A percentile compares a stretch with the other conserved stretches of the same genome.
These are phyloP conservation scores for Ascochyta pisi DNA, from an alignment of 2,329 filamentous ascomycete species.

Conservation along the genomic window DNA sequence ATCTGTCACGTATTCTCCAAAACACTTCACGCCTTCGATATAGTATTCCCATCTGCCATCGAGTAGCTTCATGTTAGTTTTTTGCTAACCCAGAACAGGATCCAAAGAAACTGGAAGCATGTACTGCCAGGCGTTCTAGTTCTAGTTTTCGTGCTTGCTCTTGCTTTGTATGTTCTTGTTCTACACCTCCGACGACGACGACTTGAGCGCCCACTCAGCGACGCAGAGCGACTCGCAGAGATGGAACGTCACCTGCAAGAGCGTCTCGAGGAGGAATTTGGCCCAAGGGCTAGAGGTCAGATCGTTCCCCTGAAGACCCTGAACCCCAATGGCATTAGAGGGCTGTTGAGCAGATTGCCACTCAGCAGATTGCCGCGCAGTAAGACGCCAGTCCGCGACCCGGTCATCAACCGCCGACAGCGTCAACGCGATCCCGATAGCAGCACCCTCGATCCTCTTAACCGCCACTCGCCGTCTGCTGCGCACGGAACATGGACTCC, in stretches of 20 bases:
- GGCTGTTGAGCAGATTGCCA: not conserved
- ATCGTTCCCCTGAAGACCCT: not conserved
- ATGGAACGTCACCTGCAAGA: not conserved
- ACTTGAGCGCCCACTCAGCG: not conserved
- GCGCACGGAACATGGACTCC: not conserved
- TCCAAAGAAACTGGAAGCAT: not conserved
- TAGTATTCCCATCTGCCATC: not conserved
- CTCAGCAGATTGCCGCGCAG: not conserved
- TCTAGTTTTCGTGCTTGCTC: not conserved
- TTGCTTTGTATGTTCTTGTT: not conserved
- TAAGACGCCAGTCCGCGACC: not conserved
- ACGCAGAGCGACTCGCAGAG: not conserved
- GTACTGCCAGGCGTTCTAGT: not conserved
- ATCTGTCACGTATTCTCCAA: not conserved
- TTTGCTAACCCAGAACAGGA: not conserved
- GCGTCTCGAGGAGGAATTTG: not conserved
- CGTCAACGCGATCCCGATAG: not conserved
- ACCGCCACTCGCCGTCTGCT: not conserved
- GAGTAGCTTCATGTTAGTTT: not conserved
- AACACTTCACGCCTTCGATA: not conserved
- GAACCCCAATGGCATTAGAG: not conserved
- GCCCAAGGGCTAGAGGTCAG: not conserved
- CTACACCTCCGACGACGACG: not conserved
- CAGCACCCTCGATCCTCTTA: not conserved
- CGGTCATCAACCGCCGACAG: not conserved